phyloP scores from a whole-genome alignment of 2,329 filamentous ascomycete genomes.

The Verticillium dahliae region DNA sequence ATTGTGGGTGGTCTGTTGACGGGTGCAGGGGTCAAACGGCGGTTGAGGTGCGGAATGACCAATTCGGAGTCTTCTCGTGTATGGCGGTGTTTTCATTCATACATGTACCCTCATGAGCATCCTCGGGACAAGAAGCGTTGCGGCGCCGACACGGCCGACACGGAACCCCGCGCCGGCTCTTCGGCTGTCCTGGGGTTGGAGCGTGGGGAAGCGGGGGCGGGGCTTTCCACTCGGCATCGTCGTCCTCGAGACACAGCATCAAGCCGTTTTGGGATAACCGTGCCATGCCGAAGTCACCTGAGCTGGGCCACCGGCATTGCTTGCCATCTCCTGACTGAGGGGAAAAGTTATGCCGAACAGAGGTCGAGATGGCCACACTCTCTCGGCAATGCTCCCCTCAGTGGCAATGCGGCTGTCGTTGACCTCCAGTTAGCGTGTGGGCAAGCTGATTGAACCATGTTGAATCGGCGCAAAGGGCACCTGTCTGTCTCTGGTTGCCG shows the following conservation, averaged over 20 bases:
- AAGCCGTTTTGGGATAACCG: slow-evolving; percentile 3
- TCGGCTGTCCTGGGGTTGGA: not conserved
- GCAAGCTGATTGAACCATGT: too few species aligned
- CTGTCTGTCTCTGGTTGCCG: too few species aligned
- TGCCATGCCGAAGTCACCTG: not conserved
- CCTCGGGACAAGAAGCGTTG: not conserved
- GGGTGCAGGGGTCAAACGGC: not conserved
- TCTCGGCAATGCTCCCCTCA: too few species aligned
- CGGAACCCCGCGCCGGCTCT: too few species aligned
- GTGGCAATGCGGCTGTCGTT: too few species aligned
- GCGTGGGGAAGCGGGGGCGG: not conserved
- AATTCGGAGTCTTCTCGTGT: too few species aligned
- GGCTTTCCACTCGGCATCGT: not conserved
- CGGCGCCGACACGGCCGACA: not conserved
- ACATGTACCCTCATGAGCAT: not conserved
- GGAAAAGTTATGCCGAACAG: too few species aligned
- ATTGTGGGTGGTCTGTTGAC: slow-evolving; percentile 1
- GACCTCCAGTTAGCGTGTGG: too few species aligned
- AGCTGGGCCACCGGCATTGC: not conserved
- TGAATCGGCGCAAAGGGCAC: too few species aligned
- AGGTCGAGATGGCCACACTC: too few species aligned
- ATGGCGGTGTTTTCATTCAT: too few species aligned
- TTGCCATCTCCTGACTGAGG: not conserved
- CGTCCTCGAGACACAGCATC: not conserved
- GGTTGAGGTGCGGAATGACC: too few species aligned